phyloP scores from a whole-genome alignment of 2,329 filamentous ascomycete genomes.

The Nothopassalora personata region DNA sequence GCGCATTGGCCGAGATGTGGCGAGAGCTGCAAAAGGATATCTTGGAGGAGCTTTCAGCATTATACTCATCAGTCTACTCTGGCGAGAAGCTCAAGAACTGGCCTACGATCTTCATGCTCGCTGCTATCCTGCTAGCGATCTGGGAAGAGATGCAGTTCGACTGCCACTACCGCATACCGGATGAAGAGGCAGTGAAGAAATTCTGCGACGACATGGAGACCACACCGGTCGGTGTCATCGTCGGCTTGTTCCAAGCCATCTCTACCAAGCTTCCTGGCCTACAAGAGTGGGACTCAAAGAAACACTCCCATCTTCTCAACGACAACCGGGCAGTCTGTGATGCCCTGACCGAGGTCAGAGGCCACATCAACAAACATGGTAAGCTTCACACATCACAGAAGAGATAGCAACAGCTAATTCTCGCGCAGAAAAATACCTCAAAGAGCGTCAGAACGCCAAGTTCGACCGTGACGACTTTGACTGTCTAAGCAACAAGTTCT shows the following conservation, averaged over 20 bases:
- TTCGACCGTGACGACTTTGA: constrained; percentile 93
- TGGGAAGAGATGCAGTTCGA: constrained; percentile 99
- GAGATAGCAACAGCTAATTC: background rate
- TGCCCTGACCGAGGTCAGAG: constrained; percentile 90
- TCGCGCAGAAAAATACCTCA: constrained; percentile 72
- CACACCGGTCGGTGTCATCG: constrained; percentile 90
- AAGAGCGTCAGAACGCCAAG: constrained; percentile 66
- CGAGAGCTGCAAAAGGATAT: constrained; percentile 95
- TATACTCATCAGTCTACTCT: constrained; percentile 97
- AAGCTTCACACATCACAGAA: constrained; percentile 39
- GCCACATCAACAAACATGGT: constrained; percentile 93
- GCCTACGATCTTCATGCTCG: constrained; percentile 97
- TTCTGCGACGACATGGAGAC: constrained; percentile 97
- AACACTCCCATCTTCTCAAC: constrained; percentile 84
- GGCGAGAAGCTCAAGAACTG: constrained; percentile 97
- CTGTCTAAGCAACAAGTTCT: constrained; percentile 92
- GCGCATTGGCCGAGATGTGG: constrained; percentile 95
- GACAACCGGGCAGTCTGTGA: constrained; percentile 91
- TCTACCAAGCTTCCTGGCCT: constrained; percentile 92
- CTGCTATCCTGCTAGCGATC: constrained; percentile 83
- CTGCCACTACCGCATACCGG: constrained; percentile 89
- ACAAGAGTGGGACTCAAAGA: constrained; percentile 86
- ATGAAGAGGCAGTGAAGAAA: constrained; percentile 77
- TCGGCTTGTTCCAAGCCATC: constrained; percentile 94
- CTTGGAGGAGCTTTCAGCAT: constrained; percentile 80